These are phyloP conservation scores for Lipomyces orientalis DNA, from an alignment of 805 yeast species.

Conservation along the genomic window DNA sequence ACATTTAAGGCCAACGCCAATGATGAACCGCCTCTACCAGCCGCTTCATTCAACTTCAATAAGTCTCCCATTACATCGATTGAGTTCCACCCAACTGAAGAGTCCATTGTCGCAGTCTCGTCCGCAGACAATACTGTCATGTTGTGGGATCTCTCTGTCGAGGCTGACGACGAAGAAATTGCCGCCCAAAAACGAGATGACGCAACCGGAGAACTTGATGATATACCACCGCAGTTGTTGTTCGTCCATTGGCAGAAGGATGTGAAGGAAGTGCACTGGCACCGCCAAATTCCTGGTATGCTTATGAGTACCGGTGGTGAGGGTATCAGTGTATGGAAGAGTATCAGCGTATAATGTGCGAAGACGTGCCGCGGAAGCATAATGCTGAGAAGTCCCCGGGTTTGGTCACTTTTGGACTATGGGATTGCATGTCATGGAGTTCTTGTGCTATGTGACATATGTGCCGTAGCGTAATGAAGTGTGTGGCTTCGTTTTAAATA, in stretches of 20 bases:
- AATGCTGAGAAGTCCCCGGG: not conserved
- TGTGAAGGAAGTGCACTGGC: conserved; percentile 98
- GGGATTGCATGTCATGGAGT: not conserved
- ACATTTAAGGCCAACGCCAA: conserved; percentile 64
- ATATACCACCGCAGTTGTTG: conserved; percentile 91
- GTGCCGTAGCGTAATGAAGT: too few species aligned
- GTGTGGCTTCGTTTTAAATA: too few species aligned
- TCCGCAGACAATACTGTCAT: conserved; percentile 97
- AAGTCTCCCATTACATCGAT: conserved; percentile 91
- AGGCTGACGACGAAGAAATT: conserved; percentile 97
- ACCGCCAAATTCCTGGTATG: conserved; percentile 94
- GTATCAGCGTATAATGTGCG: conserved; percentile 76
- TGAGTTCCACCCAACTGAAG: conserved; percentile 93
- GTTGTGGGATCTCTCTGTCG: conserved; percentile 97
- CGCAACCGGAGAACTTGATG: conserved; percentile 68
- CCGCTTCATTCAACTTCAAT: conserved; percentile 94
- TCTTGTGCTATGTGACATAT: too few species aligned
- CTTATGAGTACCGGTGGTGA: conserved; percentile 94
- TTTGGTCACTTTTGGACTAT: not conserved
- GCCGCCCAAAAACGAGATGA: conserved; percentile 80
- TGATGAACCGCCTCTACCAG: conserved; percentile 68
- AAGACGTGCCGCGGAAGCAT: not conserved
- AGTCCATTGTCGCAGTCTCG: conserved; percentile 92
- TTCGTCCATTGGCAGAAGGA: conserved; percentile 98
- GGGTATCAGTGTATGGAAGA: conserved; percentile 94